phyloP scores from a whole-genome alignment of 73 alveolate species.

The Paraurostyla sp. region DNA sequence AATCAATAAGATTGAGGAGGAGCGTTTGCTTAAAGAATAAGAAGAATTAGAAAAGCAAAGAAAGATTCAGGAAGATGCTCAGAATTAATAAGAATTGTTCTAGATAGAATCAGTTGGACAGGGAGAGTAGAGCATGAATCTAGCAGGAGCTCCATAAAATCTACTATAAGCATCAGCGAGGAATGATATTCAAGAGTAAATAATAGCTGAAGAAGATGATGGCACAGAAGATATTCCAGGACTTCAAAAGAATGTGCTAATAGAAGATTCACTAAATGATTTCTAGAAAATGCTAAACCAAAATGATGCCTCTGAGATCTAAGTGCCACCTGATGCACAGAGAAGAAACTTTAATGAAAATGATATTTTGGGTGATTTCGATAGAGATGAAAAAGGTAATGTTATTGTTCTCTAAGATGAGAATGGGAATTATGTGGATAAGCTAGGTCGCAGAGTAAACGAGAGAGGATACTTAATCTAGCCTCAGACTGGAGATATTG shows the following conservation, averaged over 20 bases:
- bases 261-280: conserved; percentile 37
- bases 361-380: conserved; percentile 69
- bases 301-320: not conserved
- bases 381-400: conserved; percentile 68
- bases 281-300: not conserved
- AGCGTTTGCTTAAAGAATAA: not conserved
- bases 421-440: conserved; percentile 65
- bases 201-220: no score
- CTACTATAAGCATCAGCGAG: no score
- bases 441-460: conserved; percentile 66
- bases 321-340: conserved; percentile 51
- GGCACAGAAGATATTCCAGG: no score
- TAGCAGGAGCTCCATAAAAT: no score
- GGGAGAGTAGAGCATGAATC: not conserved
- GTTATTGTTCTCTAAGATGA: conserved; percentile 41
- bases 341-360: conserved; percentile 52
- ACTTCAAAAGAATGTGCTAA: not conserved
- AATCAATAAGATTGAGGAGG: conserved; percentile 12
- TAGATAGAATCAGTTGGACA: conserved; percentile 16
- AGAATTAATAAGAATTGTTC: not conserved
- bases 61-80: not conserved
- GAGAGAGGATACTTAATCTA: conserved; percentile 69
- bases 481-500: conserved; percentile 58
- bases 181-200: no score
- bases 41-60: conserved; percentile 12